Base-by-base conservation (phyloP, 2,329 filamentous ascomycete species). In the Pseudomassariella vexata region DNA sequence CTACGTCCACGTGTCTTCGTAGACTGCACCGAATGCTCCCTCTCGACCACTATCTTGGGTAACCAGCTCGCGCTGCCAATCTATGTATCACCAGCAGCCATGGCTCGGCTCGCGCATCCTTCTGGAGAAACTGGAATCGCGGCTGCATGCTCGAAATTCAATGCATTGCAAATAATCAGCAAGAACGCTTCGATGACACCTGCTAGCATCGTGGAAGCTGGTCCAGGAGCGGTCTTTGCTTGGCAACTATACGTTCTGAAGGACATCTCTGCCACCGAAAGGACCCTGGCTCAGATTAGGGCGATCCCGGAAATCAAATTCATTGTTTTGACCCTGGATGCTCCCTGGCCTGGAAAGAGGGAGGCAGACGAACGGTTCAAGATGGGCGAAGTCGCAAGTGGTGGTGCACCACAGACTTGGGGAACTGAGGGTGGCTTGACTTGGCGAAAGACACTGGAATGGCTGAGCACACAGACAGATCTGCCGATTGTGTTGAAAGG, bases 181-280 rank as follows among this genome's bases (percentile, higher is more conserved):
- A 92, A 95, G 63, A 96, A 95, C 58, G 87, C 90, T 1, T 88
- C 82, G 32, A 87, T 92, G 80, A 92, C 85, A 2, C 88, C 88
- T 1, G 89, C 95, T 62, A 84, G 95, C 57, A 87, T 95, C 41
- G 78, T 90, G 26, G 81, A 79, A 39, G 82, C 85, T 1, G 50
- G 60, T 3, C 72, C 77, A 0, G 81, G 73, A 3, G 88, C 95
- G 55, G 65, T 89, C 2, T 94, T 96, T 54, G 90, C 90, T 10
- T 96, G 88, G 86, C 90, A 98, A 63, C 63, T 98, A 14, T 96
- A 98, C 61, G 85, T 95, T 21, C 88, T 95, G 55, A 84, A 75
- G 26, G 82, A 92, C 45, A 75, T 85, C 18, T 70, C 73, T 45
- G 94, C 94, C 70, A 92, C 82, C 60, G 84, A 89, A 55, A 80